Percentiles rank a stretch among this genome's conserved stretches.
These are phyloP conservation scores for Neonectria neomacrospora DNA, from an alignment of 2,329 filamentous ascomycete genomes.

Conservation along the genomic window DNA sequence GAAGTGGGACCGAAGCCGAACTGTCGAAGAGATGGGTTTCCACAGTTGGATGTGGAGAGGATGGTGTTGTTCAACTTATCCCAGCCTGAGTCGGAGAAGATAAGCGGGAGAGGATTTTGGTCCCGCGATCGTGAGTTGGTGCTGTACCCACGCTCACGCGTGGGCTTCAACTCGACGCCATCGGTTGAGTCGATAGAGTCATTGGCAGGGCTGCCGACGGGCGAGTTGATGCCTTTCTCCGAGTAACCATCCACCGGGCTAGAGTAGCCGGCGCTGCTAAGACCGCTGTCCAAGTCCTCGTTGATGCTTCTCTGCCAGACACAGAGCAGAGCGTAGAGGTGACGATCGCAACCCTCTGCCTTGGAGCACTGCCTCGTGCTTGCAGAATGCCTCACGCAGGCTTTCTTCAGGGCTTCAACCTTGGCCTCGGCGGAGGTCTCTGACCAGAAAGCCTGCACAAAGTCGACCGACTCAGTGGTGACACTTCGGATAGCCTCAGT, in stretches of 20 bases:
- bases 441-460: constrained; percentile 94
- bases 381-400: constrained; percentile 83
- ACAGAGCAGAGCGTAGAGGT: constrained; percentile 92
- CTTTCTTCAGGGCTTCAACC: constrained; percentile 84
- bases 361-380: constrained; percentile 88
- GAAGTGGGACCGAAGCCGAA: constrained; percentile 97
- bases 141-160: constrained; percentile 65
- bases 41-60: constrained; percentile 97
- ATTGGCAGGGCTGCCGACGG: constrained; percentile 64
- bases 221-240: constrained; percentile 57
- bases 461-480: constrained; percentile 83
- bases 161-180: constrained; percentile 48
- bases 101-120: constrained; percentile 71
- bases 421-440: constrained; percentile 86
- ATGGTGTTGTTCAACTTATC: constrained; percentile 96
- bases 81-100: constrained; percentile 92
- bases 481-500: constrained; percentile 94
- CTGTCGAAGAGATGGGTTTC: constrained; percentile 92
- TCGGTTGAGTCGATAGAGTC: constrained; percentile 57
- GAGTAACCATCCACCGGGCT: constrained; percentile 66
- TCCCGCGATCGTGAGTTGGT: constrained; percentile 60
- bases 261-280: constrained; percentile 71
- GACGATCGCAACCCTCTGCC: constrained; percentile 89
- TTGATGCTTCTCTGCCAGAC: constrained; percentile 93
- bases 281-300: constrained; percentile 65